Conservation (phyloP, 805 yeast genomes). For the Torulaspora delbrueckii region DNA sequence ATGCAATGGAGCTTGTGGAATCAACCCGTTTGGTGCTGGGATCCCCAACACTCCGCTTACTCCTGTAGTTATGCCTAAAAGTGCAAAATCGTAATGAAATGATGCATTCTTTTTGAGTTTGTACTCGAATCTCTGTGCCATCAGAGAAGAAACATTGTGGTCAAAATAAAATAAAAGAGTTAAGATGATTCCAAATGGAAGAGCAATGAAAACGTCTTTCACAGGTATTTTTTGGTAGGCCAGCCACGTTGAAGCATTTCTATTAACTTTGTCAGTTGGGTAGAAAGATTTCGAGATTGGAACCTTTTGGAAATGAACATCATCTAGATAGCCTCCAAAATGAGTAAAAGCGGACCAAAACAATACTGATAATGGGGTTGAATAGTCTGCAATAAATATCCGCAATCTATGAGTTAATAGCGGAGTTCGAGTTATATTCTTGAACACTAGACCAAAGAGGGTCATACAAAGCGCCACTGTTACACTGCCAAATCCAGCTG, state of each 20-base stretch:
- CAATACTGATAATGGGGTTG: conserved; percentile 75
- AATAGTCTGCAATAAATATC: conserved; percentile 76
- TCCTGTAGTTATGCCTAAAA: conserved; percentile 84
- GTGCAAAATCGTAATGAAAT: conserved; percentile 87
- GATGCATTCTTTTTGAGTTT: conserved; percentile 82
- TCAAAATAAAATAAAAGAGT: conserved; percentile 89
- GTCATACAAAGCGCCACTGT: conserved; percentile 72
- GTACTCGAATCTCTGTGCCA: conserved; percentile 80
- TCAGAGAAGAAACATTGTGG: conserved; percentile 89
- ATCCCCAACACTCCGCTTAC: conserved; percentile 81
- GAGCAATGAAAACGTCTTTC: conserved; percentile 76
- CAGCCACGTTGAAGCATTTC: conserved; percentile 37
- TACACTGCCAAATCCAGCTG: conserved; percentile 67
- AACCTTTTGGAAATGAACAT: conserved; percentile 53
- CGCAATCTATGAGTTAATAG: conserved; percentile 58
- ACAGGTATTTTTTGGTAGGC: conserved; percentile 44
- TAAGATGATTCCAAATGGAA: conserved; percentile 85
- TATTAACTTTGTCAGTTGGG: conserved; percentile 50
- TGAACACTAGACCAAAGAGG: conserved; percentile 71
- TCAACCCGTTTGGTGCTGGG: conserved; percentile 94
- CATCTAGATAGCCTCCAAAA: conserved; percentile 72
- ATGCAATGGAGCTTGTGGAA: conserved; percentile 96
- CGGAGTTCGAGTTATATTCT: conserved; percentile 43
- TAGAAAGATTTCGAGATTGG: conserved; percentile 68
- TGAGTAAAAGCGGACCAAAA: conserved; percentile 92